Percentiles rank a stretch among this genome's conserved stretches.
Conservation (phyloP, 1,284 basidiomycete species). For the Rhodotorula glutinis region DNA sequence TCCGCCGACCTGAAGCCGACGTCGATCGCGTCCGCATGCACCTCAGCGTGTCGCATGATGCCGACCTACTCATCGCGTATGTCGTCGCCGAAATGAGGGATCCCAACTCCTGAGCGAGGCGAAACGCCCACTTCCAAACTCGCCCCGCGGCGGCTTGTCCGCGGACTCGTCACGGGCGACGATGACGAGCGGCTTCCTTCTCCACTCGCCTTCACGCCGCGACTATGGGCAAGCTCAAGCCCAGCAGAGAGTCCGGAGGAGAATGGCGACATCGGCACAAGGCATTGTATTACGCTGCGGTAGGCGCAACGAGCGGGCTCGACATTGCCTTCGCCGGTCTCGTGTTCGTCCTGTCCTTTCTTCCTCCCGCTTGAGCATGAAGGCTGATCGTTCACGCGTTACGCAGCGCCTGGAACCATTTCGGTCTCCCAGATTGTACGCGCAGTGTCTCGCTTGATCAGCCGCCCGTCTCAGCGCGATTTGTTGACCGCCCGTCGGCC, state of each 20-base stretch:
- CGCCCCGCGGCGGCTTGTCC: background rate
- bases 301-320: background rate
- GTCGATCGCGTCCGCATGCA: constrained; percentile 17
- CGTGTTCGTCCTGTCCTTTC: background rate
- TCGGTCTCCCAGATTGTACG: background rate
- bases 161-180: background rate
- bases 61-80: constrained; percentile 35
- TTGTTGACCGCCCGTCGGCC: no score
- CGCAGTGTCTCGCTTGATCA: background rate
- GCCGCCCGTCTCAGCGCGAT: no score
- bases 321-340: background rate
- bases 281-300: background rate
- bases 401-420: constrained; percentile 1
- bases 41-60: constrained; percentile 41
- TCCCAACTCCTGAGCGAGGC: background rate
- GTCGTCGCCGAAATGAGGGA: constrained; percentile 29
- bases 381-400: background rate
- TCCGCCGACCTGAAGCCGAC: no score
- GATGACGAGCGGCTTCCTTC: background rate
- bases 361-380: background rate
- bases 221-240: background rate
- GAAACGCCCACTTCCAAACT: no score
- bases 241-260: background rate
- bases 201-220: background rate
- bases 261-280: background rate